Conservation (phyloP, 2,329 filamentous ascomycete genomes). For the Talaromyces atroroseus region DNA sequence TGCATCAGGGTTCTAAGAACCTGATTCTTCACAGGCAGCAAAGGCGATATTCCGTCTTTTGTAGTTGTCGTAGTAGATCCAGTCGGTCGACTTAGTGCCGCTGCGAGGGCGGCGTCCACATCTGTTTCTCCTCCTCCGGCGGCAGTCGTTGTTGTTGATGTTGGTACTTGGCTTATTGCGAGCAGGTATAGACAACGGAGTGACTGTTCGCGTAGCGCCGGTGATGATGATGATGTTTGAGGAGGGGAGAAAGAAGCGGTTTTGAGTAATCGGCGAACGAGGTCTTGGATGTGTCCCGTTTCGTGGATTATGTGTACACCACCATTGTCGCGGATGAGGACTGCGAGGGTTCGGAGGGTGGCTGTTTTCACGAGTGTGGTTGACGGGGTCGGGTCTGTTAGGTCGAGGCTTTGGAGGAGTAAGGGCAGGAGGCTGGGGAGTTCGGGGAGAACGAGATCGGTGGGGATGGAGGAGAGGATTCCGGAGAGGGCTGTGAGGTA, state of each 20-base stretch:
- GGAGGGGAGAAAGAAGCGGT: slow-evolving; percentile 28
- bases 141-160: slow-evolving; percentile 15
- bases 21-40: slow-evolving; percentile 53
- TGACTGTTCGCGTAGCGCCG: slow-evolving; percentile 29
- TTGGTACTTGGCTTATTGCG: slow-evolving; percentile 22
- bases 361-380: slow-evolving; percentile 51
- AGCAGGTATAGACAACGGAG: slow-evolving; percentile 36
- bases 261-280: slow-evolving; percentile 53
- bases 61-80: neutral
- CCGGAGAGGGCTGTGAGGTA: slow-evolving; percentile 60
- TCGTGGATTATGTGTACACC: slow-evolving; percentile 45
- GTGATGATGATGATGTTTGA: slow-evolving; percentile 5
- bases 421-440: slow-evolving; percentile 54
- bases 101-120: slow-evolving; percentile 7
- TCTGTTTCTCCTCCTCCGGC: neutral
- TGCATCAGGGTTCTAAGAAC: slow-evolving; percentile 52
- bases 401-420: slow-evolving; percentile 58
- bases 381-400: neutral
- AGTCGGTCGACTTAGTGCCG: slow-evolving; percentile 3
- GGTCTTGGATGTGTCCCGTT: slow-evolving; percentile 52
- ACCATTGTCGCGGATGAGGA: slow-evolving; percentile 55
- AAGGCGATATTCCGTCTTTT: slow-evolving; percentile 32
- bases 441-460: slow-evolving; percentile 55
- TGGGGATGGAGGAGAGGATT: slow-evolving; percentile 55
- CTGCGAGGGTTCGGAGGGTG: slow-evolving; percentile 54